Conservation (phyloP, 2,329 filamentous ascomycete species). For the Dryadomyces sulphureus region DNA sequence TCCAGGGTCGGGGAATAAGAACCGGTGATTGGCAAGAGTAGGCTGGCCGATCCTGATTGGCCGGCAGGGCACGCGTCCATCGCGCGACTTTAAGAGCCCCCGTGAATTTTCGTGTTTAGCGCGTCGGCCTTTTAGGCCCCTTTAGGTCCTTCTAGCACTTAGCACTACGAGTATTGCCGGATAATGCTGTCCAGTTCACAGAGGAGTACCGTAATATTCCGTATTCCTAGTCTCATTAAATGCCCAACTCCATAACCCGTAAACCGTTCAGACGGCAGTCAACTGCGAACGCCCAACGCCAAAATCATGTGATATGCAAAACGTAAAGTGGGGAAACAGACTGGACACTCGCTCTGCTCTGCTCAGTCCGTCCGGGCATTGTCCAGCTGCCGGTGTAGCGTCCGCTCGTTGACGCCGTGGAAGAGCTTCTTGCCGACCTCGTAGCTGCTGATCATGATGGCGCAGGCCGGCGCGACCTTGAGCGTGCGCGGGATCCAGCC, state of each 20-base stretch:
- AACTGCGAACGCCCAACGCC: background rate
- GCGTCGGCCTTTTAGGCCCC: background rate
- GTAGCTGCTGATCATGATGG: constrained; percentile 98
- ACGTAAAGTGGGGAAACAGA: background rate
- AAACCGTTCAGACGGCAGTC: background rate
- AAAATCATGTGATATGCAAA: background rate
- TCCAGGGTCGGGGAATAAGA: background rate
- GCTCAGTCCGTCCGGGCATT: background rate
- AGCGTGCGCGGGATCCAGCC: constrained; percentile 86
- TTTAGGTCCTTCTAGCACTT: too few species aligned
- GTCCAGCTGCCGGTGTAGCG: constrained; percentile 12
- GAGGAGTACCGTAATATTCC: too few species aligned
- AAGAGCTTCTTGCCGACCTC: constrained; percentile 90
- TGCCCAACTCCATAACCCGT: too few species aligned
- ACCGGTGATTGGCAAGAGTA: background rate
- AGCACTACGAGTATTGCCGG: too few species aligned
- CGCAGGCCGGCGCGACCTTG: constrained; percentile 91
- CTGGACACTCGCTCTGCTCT: background rate
- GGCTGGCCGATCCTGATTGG: background rate
- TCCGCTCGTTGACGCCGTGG: constrained; percentile 50
- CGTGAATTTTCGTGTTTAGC: constrained; percentile 2
- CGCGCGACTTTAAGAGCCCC: background rate
- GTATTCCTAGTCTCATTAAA: background rate
- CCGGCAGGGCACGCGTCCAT: background rate
- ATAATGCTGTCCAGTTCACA: too few species aligned